Base-by-base conservation (phyloP, 148 eudicot species). In the Rhododendron simsii region DNA sequence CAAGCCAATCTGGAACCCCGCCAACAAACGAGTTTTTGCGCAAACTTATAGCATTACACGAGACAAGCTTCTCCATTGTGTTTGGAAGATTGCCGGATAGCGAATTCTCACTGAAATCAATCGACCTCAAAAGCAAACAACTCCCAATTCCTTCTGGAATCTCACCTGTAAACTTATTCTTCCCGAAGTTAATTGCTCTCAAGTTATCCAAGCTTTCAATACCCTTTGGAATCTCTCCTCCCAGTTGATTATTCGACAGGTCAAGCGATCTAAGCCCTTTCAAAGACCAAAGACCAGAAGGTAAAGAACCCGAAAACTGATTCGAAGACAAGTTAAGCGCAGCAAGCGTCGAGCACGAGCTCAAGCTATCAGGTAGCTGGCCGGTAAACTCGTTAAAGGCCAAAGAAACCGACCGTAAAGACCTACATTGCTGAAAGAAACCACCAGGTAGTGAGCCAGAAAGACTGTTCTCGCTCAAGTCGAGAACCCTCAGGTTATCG, bases 341-440 rank as follows among this genome's bases (percentile, higher is more conserved):
- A 84, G 90, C 91, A 84, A 96, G 86, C 9, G 86, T 69, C 7
- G 91, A 87, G 87, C 99, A 96, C 0, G 91, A 87, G 82, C 92
- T 89, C 87, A 95, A 89, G 86, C 95, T 92, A 39, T 88, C 90
- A 2, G 97, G 97, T 85, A 94, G 87, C 69, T 63, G 86, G 63
- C 99, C 98, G 4, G 95, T 86, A 88, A 96, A 92, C 88, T 82
- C 87, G 83, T 96, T 96, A 21, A 71, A 59, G 47, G 92, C 97
- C 85, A 95, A 90, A 7, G 93, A 91, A 86, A 96, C 81, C 28
- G 91, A 92, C 57, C 96, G 92, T 50, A 96, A 77, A 57, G 95
- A 92, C 83, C 99, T 97, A 90, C 98, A 96, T 94, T 94, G 94
- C 26, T 76, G 81, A 84, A 96, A 96, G 80, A 93, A 93, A 51